Evolutionary conservation across 2,329 filamentous ascomycete genomes (phyloP).

Genomic region (Rhynchosporium graminicola): DNA sequence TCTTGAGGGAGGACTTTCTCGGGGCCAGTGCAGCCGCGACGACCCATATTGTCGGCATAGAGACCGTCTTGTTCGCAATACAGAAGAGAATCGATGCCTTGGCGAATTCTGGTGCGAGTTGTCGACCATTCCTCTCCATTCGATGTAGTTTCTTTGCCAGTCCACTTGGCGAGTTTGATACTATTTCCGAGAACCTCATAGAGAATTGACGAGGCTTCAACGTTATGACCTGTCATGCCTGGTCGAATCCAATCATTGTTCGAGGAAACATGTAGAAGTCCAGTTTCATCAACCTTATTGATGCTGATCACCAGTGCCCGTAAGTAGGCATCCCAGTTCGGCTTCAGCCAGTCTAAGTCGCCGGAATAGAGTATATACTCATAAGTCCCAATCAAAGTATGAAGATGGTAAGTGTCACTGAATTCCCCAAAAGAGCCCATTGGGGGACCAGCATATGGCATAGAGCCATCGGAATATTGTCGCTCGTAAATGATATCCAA

Average conservation of each 20-base stretch:
- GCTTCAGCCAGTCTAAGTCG: constrained; percentile 51
- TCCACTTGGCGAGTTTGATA: constrained; percentile 44
- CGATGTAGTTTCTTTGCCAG: constrained; percentile 39
- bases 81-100: constrained; percentile 31
- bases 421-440: constrained; percentile 47
- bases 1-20: constrained; percentile 60
- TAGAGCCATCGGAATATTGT: constrained; percentile 43
- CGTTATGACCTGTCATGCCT: constrained; percentile 39
- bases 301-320: constrained; percentile 49
- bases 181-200: constrained; percentile 43
- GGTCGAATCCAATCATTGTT: constrained; percentile 36
- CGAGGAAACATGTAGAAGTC: constrained; percentile 38
- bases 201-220: constrained; percentile 38
- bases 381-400: constrained; percentile 59
- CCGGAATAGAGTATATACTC: constrained; percentile 59
- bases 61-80: constrained; percentile 46
- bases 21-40: constrained; percentile 48
- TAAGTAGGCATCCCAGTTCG: constrained; percentile 52
- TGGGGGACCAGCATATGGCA: constrained; percentile 54
- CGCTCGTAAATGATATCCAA: constrained; percentile 50
- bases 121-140: constrained; percentile 26
- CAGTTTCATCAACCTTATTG: constrained; percentile 46
- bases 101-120: constrained; percentile 22
- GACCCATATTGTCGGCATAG: constrained; percentile 51
- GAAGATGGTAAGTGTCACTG: constrained; percentile 60